phyloP scores from a whole-genome alignment of 176 grass and related monocot genomes.

The Ananas comosus region DNA sequence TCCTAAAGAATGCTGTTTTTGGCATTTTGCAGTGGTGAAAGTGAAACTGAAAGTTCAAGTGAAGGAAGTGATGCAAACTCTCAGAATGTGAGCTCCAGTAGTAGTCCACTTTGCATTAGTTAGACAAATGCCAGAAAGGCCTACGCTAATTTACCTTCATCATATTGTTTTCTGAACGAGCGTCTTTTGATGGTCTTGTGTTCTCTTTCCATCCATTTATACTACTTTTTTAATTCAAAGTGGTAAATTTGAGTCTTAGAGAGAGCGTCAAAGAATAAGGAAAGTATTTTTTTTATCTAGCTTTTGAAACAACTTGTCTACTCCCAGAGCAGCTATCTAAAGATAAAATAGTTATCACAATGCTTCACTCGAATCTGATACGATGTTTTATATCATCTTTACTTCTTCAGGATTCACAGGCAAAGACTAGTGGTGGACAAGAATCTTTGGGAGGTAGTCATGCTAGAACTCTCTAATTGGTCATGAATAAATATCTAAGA shows the following conservation, averaged over 20 bases:
- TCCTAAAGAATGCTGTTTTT: constrained; percentile 29
- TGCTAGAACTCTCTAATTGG: neutral
- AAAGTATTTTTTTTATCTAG: no score
- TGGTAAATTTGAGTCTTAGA: no score
- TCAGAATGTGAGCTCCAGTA: constrained; percentile 57
- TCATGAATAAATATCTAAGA: neutral
- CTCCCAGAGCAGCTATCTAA: no score
- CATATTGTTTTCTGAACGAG: neutral
- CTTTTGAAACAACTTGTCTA: no score
- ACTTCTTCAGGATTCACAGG: constrained; percentile 8
- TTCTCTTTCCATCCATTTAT: constrained; percentile 4
- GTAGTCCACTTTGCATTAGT: constrained; percentile 6
- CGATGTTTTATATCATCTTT: neutral
- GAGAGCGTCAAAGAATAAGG: no score
- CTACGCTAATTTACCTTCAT: constrained; percentile 14
- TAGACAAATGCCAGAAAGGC: constrained; percentile 1
- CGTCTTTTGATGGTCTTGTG: neutral
- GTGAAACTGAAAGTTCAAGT: constrained; percentile 72
- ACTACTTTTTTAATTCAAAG: constrained; percentile 9
- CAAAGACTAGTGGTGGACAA: constrained; percentile 3
- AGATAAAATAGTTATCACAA: neutral
- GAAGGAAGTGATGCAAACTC: constrained; percentile 83
- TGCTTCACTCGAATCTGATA: neutral
- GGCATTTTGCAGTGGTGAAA: constrained; percentile 56
- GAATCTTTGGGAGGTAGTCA: constrained; percentile 3